Base-by-base conservation (phyloP, 768 basidiomycete genomes). In the Tricholoma hemisulphureum region DNA sequence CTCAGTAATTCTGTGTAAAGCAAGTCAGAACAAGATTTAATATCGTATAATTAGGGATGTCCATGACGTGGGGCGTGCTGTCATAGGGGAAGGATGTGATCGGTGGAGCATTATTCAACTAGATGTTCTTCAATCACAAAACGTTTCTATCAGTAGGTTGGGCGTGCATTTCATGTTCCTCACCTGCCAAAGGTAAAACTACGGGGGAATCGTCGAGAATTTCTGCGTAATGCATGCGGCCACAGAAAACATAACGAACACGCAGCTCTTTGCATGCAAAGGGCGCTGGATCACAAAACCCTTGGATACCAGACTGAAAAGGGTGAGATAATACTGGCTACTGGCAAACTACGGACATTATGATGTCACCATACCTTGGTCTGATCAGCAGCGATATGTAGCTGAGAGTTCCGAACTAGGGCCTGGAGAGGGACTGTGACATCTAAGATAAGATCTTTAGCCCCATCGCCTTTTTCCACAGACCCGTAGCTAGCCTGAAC, bases 221-320 rank as follows among this genome's bases (percentile, higher is more conserved):
- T 67, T 93, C 91, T 68, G 87, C 84, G 65, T 86, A 89, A 68
- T 95, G 93, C 71, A 75, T 65, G 58, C 81, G 81, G 39, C 84
- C 86, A 65, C 82, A 80, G 78, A 95, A 97, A 48, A 81, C 73
- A 73, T 95, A 95, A 45, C 84, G 83, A 35, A 95, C 77, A 28
- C 84, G 78, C 52, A 95, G 74, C 5, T 76, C 75, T 75, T 95
- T 95, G 49, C 80, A 72, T 55, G 81, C 77, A n/a, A 84, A 84
- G 13, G 90, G 86, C 16, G 87, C 86, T 56, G 91, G 89, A 74
- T 96, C 93, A 67, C 83, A 86, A 76, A 97, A 94, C n/a, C 93
- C 93, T 66, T 91, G 86, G 37, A 96, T 77, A 24, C 84, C 82
- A 58, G 85, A 76, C 90, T 89, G 62, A 34, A 53, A 32, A 56